phyloP scores from a whole-genome alignment of 176 grass and related monocot genomes.

The Chrysopogon serrulatus region DNA sequence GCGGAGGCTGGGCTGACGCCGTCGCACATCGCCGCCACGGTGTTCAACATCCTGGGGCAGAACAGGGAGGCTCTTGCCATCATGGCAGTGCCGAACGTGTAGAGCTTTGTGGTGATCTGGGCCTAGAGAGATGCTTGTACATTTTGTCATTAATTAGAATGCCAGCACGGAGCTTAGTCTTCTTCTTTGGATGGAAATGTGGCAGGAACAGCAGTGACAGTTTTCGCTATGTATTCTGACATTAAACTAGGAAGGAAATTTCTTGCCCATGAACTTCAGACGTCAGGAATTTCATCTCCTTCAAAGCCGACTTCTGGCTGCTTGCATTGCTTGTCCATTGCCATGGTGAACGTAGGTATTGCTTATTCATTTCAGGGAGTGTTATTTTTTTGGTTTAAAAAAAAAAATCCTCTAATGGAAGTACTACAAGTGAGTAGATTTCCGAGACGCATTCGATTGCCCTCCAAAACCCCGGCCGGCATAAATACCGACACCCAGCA shows the following conservation, averaged over 20 bases:
- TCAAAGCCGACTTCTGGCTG: too few species aligned
- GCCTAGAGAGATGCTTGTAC: conserved; percentile 19
- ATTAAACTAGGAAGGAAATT: neutral
- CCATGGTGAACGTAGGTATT: neutral
- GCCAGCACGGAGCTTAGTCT: neutral
- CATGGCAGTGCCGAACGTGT: conserved; percentile 52
- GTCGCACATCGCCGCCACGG: conserved; percentile 85
- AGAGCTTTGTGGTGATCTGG: neutral
- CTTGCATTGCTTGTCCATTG: neutral
- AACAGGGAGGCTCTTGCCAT: conserved; percentile 83
- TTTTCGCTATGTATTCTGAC: conserved; percentile 3
- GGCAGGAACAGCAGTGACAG: neutral
- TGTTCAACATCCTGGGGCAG: conserved; percentile 93
- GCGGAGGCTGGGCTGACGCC: conserved; percentile 81
- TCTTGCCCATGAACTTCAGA: neutral
- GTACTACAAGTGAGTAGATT: conserved; percentile 19
- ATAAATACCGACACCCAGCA: conserved; percentile 20
- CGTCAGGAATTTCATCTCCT: too few species aligned
- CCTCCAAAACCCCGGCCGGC: conserved; percentile 8
- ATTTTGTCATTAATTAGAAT: conserved; percentile 21
- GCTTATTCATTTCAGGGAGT: too few species aligned
- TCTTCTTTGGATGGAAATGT: conserved; percentile 15
- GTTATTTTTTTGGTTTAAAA: neutral
- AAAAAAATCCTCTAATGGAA: neutral
- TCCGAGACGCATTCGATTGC: neutral